Evolutionary conservation across 495 filamentous ascomycete species (phyloP).

Genomic region (Hypoxylon perforatum): DNA sequence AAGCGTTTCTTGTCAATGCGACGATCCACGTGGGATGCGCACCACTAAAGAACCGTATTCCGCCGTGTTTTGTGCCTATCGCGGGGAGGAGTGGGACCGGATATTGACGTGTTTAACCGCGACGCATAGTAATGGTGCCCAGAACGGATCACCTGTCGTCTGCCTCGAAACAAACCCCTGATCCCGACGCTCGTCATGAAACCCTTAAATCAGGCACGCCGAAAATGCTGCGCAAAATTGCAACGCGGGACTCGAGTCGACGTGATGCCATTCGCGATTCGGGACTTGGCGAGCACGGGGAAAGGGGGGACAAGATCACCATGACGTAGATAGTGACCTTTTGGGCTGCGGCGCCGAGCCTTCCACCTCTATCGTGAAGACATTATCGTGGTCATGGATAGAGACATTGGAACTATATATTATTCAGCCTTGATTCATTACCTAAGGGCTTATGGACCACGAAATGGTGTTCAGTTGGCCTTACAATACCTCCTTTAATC

Average conservation of each 20-base stretch:
- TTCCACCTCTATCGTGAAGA: conserved; percentile 4
- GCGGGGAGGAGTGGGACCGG: conserved; percentile 12
- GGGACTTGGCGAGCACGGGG: conserved; percentile 25
- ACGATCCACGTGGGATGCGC: background rate
- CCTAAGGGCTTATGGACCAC: no score
- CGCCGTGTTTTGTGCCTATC: conserved; percentile 4
- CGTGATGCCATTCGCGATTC: conserved; percentile 14
- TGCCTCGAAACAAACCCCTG: conserved; percentile 1
- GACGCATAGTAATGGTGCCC: conserved; percentile 28
- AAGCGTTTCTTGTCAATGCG: background rate
- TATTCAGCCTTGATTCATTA: no score
- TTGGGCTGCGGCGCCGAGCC: conserved; percentile 12
- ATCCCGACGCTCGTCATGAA: conserved; percentile 20
- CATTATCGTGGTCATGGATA: background rate
- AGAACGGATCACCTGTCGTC: conserved; percentile 22
- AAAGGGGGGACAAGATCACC: background rate
- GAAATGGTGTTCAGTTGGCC: no score
- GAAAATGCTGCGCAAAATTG: conserved; percentile 6
- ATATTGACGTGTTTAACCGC: conserved; percentile 35
- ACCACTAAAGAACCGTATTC: background rate
- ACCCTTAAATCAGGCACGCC: conserved; percentile 15
- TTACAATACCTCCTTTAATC: no score
- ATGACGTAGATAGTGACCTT: conserved; percentile 13
- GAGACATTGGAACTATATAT: no score
- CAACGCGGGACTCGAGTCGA: conserved; percentile 1